These are phyloP conservation scores for Blastomyces gilchristii DNA, from an alignment of 2,329 filamentous ascomycete species.

Conservation along the genomic window DNA sequence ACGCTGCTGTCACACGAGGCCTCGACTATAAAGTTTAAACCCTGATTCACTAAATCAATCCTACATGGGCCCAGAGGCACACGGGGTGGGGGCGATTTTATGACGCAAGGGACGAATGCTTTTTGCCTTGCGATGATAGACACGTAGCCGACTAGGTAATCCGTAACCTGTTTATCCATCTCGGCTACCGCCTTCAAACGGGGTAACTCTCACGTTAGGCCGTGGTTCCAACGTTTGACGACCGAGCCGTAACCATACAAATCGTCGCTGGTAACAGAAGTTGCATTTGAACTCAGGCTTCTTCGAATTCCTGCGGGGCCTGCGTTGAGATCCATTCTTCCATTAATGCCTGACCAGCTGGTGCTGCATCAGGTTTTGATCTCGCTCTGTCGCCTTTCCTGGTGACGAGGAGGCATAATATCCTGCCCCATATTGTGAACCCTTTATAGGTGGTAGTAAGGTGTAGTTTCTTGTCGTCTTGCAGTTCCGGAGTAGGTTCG, in stretches of 20 bases:
- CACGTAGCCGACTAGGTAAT: not conserved
- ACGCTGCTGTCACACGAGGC: not conserved
- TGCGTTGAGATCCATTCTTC: conserved; percentile 85
- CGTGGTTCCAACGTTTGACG: not conserved
- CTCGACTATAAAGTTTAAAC: not conserved
- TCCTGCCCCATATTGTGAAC: conserved; percentile 88
- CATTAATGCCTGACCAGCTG: conserved; percentile 58
- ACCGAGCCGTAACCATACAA: not conserved
- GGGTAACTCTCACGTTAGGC: not conserved
- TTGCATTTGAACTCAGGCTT: conserved; percentile 21
- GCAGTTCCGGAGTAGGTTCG: conserved; percentile 32
- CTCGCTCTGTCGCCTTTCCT: conserved; percentile 47
- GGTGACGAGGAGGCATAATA: conserved; percentile 81
- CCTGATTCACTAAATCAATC: not conserved
- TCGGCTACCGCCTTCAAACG: not conserved
- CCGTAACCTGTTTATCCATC: not conserved
- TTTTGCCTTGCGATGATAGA: not conserved
- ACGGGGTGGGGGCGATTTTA: not conserved
- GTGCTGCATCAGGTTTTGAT: conserved; percentile 21
- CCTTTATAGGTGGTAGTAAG: conserved; percentile 87
- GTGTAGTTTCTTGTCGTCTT: conserved; percentile 80
- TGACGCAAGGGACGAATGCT: not conserved
- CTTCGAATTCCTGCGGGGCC: conserved; percentile 32
- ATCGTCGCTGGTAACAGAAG: not conserved
- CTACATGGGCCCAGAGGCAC: not conserved